Conservation (phyloP, 441 rosid genomes). For the Jatropha podagrica region DNA sequence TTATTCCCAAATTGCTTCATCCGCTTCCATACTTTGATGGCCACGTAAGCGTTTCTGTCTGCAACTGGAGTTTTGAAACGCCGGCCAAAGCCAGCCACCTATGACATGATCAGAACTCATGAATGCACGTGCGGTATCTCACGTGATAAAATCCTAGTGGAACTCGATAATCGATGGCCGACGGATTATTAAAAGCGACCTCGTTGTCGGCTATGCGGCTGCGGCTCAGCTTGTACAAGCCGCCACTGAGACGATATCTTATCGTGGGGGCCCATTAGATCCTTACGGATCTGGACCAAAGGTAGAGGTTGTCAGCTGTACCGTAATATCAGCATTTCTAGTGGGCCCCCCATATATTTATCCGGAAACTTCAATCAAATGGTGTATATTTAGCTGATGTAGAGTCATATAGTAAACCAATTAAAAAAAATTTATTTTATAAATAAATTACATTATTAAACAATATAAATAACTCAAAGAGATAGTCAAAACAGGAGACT, state of each 20-base stretch:
- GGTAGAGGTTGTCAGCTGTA: conserved; percentile 17
- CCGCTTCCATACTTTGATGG: background rate
- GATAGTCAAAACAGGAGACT: too few relatives aligned
- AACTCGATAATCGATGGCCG: background rate
- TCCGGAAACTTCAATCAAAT: background rate
- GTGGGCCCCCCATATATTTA: background rate
- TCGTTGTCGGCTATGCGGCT: conserved; percentile 1
- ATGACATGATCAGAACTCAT: background rate
- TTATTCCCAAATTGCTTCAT: background rate
- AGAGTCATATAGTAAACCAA: too few relatives aligned
- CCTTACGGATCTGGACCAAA: conserved; percentile 18
- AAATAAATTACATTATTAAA: too few relatives aligned
- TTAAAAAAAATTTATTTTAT: too few relatives aligned
- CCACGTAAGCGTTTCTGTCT: conserved; percentile 12
- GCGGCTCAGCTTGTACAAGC: background rate
- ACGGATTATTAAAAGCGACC: background rate
- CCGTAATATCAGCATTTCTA: conserved; percentile 16
- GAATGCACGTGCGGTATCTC: conserved; percentile 2
- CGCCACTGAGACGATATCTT: too few relatives aligned
- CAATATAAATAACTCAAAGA: too few relatives aligned
- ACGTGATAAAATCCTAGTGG: background rate
- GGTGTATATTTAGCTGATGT: background rate
- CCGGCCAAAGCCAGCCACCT: background rate
- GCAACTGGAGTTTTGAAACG: background rate
- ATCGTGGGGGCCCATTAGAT: conserved; percentile 11